Evolutionary conservation across 805 yeast species (phyloP), one percentile per base, ranked within the genome.

Genomic region (Starmerella scarabaei): DNA sequence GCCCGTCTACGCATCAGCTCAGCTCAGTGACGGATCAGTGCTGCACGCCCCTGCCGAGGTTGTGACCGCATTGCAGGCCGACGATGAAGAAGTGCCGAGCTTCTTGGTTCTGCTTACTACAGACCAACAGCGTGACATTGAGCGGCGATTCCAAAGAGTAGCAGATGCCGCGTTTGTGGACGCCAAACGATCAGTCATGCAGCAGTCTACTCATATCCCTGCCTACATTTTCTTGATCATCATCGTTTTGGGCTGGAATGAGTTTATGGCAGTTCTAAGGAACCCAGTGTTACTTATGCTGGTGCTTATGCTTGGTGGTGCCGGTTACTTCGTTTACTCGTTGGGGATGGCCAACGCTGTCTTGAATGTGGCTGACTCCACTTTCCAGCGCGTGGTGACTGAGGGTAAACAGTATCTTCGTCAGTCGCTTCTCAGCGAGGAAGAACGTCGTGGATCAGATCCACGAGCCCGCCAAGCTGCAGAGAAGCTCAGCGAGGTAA

Each of bases 161-260:
- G 72, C 82, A 17, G 93, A 85, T 56, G 73, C 86, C 8, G 68
- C 77, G 33, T 86, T 75, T 45, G 66, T 88, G 35, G 96, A 86
- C 53, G 85, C 96, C 16, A 86, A 82, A 59, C 73, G 96, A 49
- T 80, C 94, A 3, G 75, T 82, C 38, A 70, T 85, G 35, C 79
- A 77, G 46, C 77, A 79, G 35, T 71, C 75, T 11, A 74, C 94
- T 0, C 76, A 78, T 43, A 79, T 91, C 42, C 98, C 98, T 3
- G 65, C 75, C 48, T 91, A 79, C 65, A 73, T 91, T 42, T 85
- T 83, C 61, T 62, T 74, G 9, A 54, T 88, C 12, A 63, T 91
- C 19, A 58, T 80, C 2, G 75, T 81, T 3, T 65, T 91, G 18
- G 98, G 98, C 8, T 91, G 95, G 95, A 86, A 86, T 59, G 96